Evolutionary conservation across 495 filamentous ascomycete species (phyloP).

Genomic region (Tuber brumale): DNA sequence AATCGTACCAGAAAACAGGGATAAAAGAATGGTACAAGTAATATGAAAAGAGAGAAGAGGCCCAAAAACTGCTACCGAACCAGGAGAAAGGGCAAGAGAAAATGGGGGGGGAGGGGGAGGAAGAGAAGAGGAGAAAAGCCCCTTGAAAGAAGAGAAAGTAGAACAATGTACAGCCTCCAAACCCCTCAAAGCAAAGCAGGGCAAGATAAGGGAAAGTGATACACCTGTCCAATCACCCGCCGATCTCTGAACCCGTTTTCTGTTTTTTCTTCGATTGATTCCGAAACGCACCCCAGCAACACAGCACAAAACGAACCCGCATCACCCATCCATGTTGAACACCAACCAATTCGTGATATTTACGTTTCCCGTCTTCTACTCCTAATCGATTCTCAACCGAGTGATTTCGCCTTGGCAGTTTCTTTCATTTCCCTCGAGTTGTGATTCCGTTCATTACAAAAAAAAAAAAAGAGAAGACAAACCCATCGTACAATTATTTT

Average conservation of each 20-base stretch:
- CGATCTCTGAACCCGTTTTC: slow-evolving; percentile 10
- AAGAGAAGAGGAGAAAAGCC: slow-evolving; percentile 15
- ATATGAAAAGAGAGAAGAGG: slow-evolving; percentile 10
- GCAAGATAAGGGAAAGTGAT: neutral
- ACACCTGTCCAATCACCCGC: neutral
- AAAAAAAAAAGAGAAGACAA: neutral
- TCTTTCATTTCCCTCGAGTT: neutral
- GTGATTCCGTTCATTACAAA: neutral
- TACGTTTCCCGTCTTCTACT: slow-evolving; percentile 24
- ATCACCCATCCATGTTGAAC: slow-evolving; percentile 22
- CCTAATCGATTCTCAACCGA: slow-evolving; percentile 13
- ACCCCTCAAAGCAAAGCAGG: neutral
- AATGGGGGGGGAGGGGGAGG: neutral
- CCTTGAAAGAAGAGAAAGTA: slow-evolving; percentile 13
- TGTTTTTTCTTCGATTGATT: slow-evolving; percentile 2
- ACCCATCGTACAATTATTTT: slow-evolving; percentile 5
- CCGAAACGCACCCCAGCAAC: neutral
- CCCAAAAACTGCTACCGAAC: slow-evolving; percentile 6
- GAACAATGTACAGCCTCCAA: slow-evolving; percentile 34
- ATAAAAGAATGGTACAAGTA: slow-evolving; percentile 8
- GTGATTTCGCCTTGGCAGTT: slow-evolving; percentile 13
- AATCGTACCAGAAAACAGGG: slow-evolving; percentile 7
- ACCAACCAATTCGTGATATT: slow-evolving; percentile 35
- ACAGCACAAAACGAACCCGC: slow-evolving; percentile 22
- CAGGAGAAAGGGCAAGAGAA: neutral